Base-by-base conservation (phyloP, 768 basidiomycete genomes). In the Mycena rebaudengoi region DNA sequence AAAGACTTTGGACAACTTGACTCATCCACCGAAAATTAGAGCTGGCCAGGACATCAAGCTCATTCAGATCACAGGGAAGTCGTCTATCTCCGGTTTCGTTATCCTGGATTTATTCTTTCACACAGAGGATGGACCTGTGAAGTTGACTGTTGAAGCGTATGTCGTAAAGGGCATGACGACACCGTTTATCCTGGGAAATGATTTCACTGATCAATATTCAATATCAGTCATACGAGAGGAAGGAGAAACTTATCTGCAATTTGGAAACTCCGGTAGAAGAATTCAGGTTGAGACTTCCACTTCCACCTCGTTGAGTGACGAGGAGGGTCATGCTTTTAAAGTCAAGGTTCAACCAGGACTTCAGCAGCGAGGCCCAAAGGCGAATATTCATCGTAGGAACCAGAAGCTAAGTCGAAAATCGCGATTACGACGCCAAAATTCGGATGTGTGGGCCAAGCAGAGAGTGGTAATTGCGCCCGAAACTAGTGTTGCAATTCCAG, bases 191-290 rank as follows among this genome's bases (percentile, higher is more conserved):
- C 52, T 78, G 3, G 76, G 76, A 3, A 75, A 76, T 49, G 75
- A 76, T 32, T 77, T 72, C 40, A 58, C 77, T 4, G 76, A 76
- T 61, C 72, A 76, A 33, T 79, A 77, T 44, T 69, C 66, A 6
- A 49, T 79, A 2, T 76, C 78, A 2, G 41, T 77, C 2, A 33
- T 73, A 4, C 26, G 75, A 43, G 21, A 69, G 12, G 60, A 60
- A 7, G 59, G 59, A 1, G 48, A 60, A 11, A 18, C 59, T 7
- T 44, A 60, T 32, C 33, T 60, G 1, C 33, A 30, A n/a, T 51
- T 60, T 26, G 59, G 59, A 21, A 30, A 43, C 23, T 51, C 59
- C 4, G 59, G 21, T 29, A 29, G 59, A n/a, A 6, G 33, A 28
- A 10, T 60, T 1, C 21, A 52, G 33, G 59, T 60, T 2, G 20